Evolutionary conservation across 169 alveolate genomes (phyloP), one percentile per base, ranked within the genome.

Genomic region (Babesia ovata): DNA sequence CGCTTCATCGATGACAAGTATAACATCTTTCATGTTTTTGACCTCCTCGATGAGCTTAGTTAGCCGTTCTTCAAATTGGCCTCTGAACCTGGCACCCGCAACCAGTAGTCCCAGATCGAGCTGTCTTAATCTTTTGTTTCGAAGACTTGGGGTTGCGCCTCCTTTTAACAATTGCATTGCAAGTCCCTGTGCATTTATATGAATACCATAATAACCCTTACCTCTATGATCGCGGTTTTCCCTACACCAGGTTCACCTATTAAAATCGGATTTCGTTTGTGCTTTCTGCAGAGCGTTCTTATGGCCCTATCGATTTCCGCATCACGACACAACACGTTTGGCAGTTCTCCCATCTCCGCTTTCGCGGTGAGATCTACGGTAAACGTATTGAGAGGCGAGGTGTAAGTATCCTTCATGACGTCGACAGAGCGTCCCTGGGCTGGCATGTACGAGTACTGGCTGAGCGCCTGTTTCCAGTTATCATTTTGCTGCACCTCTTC

Each of bases 51-150:
- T 73, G n/a, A 94, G 90, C 10, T 87, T 88, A 49, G 93, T 91
- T 50, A 94, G 84, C 22, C 96, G 85, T 79, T 93, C 97, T 73
- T 94, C 97, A 73, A 94, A 94, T 60, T 93, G 96, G 9, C 97
- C 97, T 50, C 97, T 70, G 86, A 91, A 94, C 67, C 91, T 90
- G 46, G 97, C 84, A 9, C 97, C 97, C 19, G 97, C 92, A 17
- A 93, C 91, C 26, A 90, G 52, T 49, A 86, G 75, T 9, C 92
- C 92, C 48, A 90, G 53, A 45, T 86, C 88, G n/a, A 90, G 81
- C 56, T 73, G 84, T 24, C 62, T 50, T 16, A 82, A 22, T 29
- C 85, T 39, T 53, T 82, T 82, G 36, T 61, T 39, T 21, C 45
- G 19, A 73, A 73, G 29, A 24, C 54, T 46, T 8, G 75, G 77